Evolutionary conservation across 139 green algal genomes (phyloP), one percentile per base, ranked within the genome.

Genomic region (Picochlorum sp.): DNA sequence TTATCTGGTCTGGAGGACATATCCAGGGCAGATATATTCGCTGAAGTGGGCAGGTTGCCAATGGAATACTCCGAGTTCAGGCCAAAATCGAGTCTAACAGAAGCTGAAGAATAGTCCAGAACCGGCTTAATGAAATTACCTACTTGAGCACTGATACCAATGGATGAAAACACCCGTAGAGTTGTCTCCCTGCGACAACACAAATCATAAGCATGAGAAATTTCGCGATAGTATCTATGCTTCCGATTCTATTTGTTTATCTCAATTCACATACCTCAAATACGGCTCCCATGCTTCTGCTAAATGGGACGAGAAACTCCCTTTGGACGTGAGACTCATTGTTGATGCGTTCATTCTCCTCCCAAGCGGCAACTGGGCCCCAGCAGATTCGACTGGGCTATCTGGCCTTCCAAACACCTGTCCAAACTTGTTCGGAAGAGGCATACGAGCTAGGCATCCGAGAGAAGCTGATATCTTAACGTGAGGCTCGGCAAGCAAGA

Each of bases 371-470:
- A 10, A 7, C 22, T 12, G 56, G 26, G 43, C 44, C 55, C 33
- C 6, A n/a, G n/a, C n/a, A n/a, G n/a, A n/a, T n/a, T n/a, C n/a
- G 30, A 47, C 9, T 64, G 36, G 45, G 35, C 14, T 22, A 37
- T 50, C 32, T 32, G 36, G 13, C 36, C 13, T 4, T 30, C 51
- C 41, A 58, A 40, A 44, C 32, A 51, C 37, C 39, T 59, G 24
- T 4, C 35, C 52, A 13, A 30, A 29, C 26, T 67, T 31, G 7
- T 59, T 25, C 2, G 75, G 75, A 43, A 83, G 61, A 29, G 75
- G 75, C 47, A 81, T 74, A 39, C 76, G 61, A 1, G 61, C 73
- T 44, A 83, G 63, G 57, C 73, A 81, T 14, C 76, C 76, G 14
- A 83, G 58, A 2, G 76, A 60, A 24, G 47, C 76, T 30, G 70